Evolutionary conservation across 2,329 filamentous ascomycete species (phyloP).

Genomic region (Arthrobotrys iridis): DNA sequence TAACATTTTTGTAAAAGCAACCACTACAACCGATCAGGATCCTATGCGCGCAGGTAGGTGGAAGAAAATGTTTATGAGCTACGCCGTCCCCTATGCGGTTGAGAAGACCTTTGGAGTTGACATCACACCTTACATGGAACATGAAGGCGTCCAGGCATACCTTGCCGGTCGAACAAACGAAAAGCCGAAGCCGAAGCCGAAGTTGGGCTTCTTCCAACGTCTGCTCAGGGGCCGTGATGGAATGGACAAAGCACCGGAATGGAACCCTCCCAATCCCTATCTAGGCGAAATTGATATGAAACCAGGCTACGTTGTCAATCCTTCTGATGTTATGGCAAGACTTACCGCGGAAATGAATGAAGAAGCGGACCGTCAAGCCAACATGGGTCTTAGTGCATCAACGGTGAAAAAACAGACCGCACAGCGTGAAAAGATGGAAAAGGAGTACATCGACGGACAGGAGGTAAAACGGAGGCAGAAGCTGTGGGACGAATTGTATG

Average conservation of each 20-base stretch:
- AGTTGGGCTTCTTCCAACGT: background rate
- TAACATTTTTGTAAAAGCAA: too few relatives aligned
- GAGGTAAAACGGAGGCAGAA: background rate
- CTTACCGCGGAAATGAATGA: background rate
- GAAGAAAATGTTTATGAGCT: background rate
- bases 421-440: background rate
- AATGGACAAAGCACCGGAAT: too few relatives aligned
- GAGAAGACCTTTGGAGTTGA: background rate
- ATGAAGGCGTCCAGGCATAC: background rate
- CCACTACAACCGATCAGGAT: background rate
- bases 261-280: background rate
- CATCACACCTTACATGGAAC: background rate
- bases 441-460: background rate
- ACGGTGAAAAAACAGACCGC: background rate
- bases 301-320: constrained; percentile 1
- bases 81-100: background rate
- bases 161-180: background rate
- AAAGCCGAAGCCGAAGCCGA: background rate
- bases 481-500: constrained; percentile 21
- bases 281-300: background rate
- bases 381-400: background rate
- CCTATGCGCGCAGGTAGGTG: background rate
- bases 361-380: background rate
- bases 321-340: background rate
- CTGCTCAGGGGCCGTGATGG: background rate